Percentiles rank a stretch among this genome's conserved stretches.
These are phyloP conservation scores for Sclerotinia nivalis DNA, from an alignment of 2,329 filamentous ascomycete genomes.

Conservation along the genomic window DNA sequence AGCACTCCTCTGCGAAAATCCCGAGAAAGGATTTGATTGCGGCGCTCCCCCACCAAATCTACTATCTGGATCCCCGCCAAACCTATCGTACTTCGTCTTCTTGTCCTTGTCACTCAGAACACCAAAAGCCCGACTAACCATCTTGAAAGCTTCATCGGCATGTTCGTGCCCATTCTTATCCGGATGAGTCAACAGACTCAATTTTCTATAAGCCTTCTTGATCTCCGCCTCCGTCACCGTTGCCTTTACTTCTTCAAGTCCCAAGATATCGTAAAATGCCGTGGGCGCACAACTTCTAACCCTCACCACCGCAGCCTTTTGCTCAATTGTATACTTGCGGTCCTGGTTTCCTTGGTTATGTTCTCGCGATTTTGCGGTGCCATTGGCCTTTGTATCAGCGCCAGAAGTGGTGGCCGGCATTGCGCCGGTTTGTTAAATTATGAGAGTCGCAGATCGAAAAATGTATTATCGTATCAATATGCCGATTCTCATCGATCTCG, in stretches of 20 bases:
- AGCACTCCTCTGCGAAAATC: constrained; percentile 53
- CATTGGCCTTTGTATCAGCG: constrained; percentile 42
- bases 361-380: constrained; percentile 45
- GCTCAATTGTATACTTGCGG: constrained; percentile 81
- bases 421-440: constrained; percentile 25
- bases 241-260: constrained; percentile 62
- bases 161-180: constrained; percentile 98
- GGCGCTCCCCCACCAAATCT: constrained; percentile 67
- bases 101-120: constrained; percentile 93
- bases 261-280: constrained; percentile 94
- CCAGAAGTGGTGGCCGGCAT: constrained; percentile 47
- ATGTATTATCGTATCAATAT: not conserved
- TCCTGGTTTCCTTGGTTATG: constrained; percentile 60
- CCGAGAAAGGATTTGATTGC: constrained; percentile 58
- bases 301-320: constrained; percentile 86
- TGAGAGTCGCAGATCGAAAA: constrained; percentile 6
- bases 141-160: constrained; percentile 97
- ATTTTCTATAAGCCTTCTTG: constrained; percentile 96
- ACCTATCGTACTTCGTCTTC: constrained; percentile 82
- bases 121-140: constrained; percentile 92
- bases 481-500: not conserved
- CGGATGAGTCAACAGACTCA: constrained; percentile 91
- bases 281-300: constrained; percentile 82
- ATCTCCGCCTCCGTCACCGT: constrained; percentile 79
- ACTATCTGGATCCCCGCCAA: constrained; percentile 88